A percentile compares a stretch with the other conserved stretches of the same genome.
phyloP scores from a whole-genome alignment of 1,284 basidiomycete genomes.

The Ceratobasidium sp. region DNA sequence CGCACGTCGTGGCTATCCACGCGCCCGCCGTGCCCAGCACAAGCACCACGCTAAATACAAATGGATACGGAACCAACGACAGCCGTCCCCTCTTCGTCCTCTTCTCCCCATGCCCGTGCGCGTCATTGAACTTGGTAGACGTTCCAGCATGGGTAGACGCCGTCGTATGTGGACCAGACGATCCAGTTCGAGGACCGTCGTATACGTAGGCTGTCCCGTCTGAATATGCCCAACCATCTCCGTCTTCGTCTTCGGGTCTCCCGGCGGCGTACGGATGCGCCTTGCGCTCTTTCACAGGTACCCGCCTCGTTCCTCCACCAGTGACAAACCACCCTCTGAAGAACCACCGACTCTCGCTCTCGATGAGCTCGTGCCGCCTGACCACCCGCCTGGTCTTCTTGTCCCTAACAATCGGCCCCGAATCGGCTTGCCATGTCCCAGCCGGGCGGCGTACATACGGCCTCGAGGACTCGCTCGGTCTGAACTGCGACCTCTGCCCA shows the following conservation, averaged over 20 bases:
- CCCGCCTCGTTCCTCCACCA: constrained; percentile 32
- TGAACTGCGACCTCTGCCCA: background rate
- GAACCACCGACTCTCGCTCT: constrained; percentile 41
- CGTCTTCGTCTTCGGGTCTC: background rate
- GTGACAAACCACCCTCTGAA: constrained; percentile 17
- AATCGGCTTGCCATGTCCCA: constrained; percentile 29
- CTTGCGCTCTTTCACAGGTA: constrained; percentile 29
- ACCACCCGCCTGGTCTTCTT: constrained; percentile 28
- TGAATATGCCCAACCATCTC: constrained; percentile 31
- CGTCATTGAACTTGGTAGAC: background rate
- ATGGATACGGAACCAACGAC: constrained; percentile 31
- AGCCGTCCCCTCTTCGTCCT: constrained; percentile 12
- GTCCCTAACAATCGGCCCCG: constrained; percentile 22
- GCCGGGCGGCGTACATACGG: constrained; percentile 5
- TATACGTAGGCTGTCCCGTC: constrained; percentile 13
- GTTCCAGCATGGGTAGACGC: background rate
- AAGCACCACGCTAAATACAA: constrained; percentile 61
- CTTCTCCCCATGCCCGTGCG: background rate
- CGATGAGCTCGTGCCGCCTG: constrained; percentile 28
- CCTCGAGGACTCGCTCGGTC: constrained; percentile 11
- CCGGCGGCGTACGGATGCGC: constrained; percentile 21
- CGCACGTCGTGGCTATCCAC: constrained; percentile 88
- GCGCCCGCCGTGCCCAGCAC: constrained; percentile 76
- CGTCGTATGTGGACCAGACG: background rate
- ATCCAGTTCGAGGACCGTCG: constrained; percentile 12